Conservation (phyloP, 1,284 basidiomycete genomes). For the Melanopsichium pennsylvanicum region DNA sequence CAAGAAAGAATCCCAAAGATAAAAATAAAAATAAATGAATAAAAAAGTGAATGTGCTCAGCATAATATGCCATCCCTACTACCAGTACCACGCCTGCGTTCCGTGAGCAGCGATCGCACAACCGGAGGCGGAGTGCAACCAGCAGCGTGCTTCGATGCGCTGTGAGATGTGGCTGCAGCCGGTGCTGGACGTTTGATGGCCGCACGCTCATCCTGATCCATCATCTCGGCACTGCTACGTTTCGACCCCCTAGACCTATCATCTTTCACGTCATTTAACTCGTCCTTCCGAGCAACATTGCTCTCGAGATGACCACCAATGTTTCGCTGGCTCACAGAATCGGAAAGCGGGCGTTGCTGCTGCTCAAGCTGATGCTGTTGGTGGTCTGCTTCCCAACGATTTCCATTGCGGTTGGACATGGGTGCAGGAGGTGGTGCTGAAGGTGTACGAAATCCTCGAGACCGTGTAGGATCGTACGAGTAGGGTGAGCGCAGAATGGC, state of each 20-base stretch:
- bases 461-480: slow-evolving; percentile 17
- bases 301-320: slow-evolving; percentile 12
- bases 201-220: slow-evolving; percentile 21
- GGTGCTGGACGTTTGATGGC: not conserved
- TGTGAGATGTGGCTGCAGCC: not conserved
- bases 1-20: no score
- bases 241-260: slow-evolving; percentile 14
- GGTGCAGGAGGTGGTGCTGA: slow-evolving; percentile 2
- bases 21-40: no score
- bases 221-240: slow-evolving; percentile 31
- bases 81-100: slow-evolving; percentile 18
- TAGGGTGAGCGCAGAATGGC: slow-evolving; percentile 36
- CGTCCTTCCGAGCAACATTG: not conserved
- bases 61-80: slow-evolving; percentile 35
- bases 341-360: slow-evolving; percentile 8
- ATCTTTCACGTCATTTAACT: not conserved
- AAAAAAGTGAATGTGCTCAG: slow-evolving; percentile 7
- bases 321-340: slow-evolving; percentile 10
- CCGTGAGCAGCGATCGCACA: slow-evolving; percentile 12
- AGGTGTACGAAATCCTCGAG: slow-evolving; percentile 32
- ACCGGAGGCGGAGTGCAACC: slow-evolving; percentile 20
- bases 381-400: slow-evolving; percentile 4
- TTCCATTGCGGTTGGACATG: not conserved
- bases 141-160: slow-evolving; percentile 9
- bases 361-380: not conserved